Conservation (phyloP, 257 asterid species). For the Handroanthus guayacan region DNA sequence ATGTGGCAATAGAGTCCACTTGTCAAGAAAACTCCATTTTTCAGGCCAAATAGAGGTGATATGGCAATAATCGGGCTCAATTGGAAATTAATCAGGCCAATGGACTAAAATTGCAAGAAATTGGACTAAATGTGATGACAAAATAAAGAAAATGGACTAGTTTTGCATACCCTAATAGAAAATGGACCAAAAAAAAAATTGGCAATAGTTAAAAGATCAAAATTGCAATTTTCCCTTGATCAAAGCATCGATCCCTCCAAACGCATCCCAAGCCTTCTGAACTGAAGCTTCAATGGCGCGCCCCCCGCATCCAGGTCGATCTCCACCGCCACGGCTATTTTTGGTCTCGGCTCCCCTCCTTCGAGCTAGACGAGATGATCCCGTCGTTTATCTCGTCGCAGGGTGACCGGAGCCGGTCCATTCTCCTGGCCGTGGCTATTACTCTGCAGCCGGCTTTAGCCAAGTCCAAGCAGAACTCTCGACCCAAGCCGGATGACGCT, state of each 20-base stretch:
- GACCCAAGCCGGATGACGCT: constrained; percentile 58
- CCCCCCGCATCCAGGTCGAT: constrained; percentile 50
- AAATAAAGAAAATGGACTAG: too few species aligned
- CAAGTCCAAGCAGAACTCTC: constrained; percentile 49
- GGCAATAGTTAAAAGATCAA: too few species aligned
- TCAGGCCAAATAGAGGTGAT: too few species aligned
- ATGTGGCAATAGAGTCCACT: too few species aligned
- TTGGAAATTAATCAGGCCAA: too few species aligned
- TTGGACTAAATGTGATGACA: too few species aligned
- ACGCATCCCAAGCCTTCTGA: constrained; percentile 58
- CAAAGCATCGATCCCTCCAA: constrained; percentile 57
- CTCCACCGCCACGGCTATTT: constrained; percentile 50
- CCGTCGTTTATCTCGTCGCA: constrained; percentile 47
- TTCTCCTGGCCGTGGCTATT: constrained; percentile 55
- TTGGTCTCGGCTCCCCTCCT: not conserved
- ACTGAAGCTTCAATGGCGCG: constrained; percentile 48
- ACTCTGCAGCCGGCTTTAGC: constrained; percentile 56
- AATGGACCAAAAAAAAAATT: too few species aligned
- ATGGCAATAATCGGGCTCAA: too few species aligned
- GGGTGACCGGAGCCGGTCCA: constrained; percentile 44
- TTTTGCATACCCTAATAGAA: too few species aligned
- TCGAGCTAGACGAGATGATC: not conserved
- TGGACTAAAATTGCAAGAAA: too few species aligned
- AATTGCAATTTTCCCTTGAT: not conserved
- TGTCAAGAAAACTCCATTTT: too few species aligned